Conservation (phyloP, 148 eudicot genomes). For the Gaultheria prostrata region DNA sequence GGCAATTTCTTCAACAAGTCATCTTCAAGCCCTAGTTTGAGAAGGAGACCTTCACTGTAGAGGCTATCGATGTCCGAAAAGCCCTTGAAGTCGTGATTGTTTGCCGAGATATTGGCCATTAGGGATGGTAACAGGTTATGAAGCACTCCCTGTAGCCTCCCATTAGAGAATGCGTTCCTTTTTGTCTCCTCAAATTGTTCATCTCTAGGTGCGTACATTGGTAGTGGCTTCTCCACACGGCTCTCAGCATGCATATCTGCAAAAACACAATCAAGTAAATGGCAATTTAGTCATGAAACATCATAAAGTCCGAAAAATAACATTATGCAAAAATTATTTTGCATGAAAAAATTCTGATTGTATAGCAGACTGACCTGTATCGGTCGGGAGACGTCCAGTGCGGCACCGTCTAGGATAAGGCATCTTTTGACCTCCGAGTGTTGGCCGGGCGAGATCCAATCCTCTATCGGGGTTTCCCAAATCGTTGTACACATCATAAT, state of each 20-base stretch:
- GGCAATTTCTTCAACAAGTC: constrained; percentile 64
- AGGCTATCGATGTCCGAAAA: constrained; percentile 80
- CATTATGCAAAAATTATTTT: neutral
- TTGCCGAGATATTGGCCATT: constrained; percentile 69
- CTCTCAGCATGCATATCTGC: constrained; percentile 66
- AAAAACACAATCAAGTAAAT: neutral
- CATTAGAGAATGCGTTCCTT: constrained; percentile 58
- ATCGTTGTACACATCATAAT: constrained; percentile 82
- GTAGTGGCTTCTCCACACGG: constrained; percentile 87
- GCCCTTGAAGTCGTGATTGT: constrained; percentile 76
- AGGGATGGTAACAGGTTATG: constrained; percentile 77
- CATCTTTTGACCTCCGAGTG: constrained; percentile 63
- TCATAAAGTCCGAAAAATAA: neutral
- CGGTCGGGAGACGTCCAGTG: constrained; percentile 78
- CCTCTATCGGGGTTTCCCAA: constrained; percentile 86
- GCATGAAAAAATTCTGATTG: neutral
- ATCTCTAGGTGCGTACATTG: constrained; percentile 84
- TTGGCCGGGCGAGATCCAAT: constrained; percentile 53
- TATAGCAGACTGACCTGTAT: constrained; percentile 47
- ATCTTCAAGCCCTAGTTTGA: constrained; percentile 70
- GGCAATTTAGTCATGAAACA: neutral
- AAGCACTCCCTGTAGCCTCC: constrained; percentile 79
- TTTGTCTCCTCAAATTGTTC: constrained; percentile 93
- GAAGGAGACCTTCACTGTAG: constrained; percentile 70
- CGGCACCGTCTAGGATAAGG: constrained; percentile 93